phyloP scores from a whole-genome alignment of 2,329 filamentous ascomycete genomes.

The Colletotrichum sp. region DNA sequence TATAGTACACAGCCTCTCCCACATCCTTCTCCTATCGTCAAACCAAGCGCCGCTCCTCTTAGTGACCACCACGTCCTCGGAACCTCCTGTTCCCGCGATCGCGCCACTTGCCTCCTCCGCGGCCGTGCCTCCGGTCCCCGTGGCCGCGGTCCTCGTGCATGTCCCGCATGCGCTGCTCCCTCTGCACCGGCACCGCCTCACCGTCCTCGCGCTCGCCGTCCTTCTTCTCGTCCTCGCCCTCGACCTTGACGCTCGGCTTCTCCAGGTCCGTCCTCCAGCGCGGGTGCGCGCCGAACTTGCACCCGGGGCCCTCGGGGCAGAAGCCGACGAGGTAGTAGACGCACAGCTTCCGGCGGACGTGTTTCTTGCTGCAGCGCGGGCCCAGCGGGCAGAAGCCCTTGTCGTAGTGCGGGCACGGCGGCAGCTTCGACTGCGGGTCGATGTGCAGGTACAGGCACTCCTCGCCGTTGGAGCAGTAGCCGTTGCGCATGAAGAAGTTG shows the following conservation, averaged over 20 bases:
- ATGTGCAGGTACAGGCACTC: slow-evolving; percentile 95
- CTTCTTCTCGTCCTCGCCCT: slow-evolving; percentile 64
- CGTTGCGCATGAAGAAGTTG: slow-evolving; percentile 92
- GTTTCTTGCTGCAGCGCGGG: slow-evolving; percentile 84
- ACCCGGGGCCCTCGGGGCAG: slow-evolving; percentile 81
- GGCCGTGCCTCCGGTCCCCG: slow-evolving; percentile 27
- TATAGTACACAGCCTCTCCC: neutral
- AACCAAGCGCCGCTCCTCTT: neutral
- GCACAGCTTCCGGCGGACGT: slow-evolving; percentile 83
- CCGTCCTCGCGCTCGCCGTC: slow-evolving; percentile 58
- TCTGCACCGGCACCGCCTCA: slow-evolving; percentile 27
- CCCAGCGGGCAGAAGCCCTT: slow-evolving; percentile 93
- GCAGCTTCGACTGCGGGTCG: slow-evolving; percentile 79
- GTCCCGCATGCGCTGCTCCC: slow-evolving; percentile 34
- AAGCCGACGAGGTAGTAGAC: slow-evolving; percentile 91
- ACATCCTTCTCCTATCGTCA: neutral
- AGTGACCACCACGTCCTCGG: slow-evolving; percentile 29
- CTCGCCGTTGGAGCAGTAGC: slow-evolving; percentile 95
- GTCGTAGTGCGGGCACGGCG: slow-evolving; percentile 89
- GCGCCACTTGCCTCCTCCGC: slow-evolving; percentile 38
- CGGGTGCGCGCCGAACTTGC: slow-evolving; percentile 82
- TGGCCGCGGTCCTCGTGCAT: slow-evolving; percentile 44
- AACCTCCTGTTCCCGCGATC: slow-evolving; percentile 34
- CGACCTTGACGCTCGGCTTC: slow-evolving; percentile 74
- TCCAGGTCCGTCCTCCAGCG: slow-evolving; percentile 80